phyloP scores from a whole-genome alignment of 768 basidiomycete species.

The Macrocybe gigantea region DNA sequence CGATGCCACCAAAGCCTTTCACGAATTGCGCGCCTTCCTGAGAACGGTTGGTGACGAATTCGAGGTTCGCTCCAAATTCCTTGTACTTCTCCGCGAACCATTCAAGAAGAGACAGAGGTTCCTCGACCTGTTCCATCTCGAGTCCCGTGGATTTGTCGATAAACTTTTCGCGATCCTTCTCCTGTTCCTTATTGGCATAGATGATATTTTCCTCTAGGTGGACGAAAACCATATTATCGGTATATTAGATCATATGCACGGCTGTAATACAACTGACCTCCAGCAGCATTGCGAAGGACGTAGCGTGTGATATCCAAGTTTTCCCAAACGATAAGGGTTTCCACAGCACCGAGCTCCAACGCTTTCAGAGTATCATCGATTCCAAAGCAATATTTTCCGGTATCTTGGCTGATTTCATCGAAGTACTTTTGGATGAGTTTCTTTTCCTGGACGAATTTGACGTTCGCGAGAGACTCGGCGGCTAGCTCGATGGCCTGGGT shows the following conservation, averaged over 20 bases:
- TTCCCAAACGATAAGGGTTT: conserved; percentile 98
- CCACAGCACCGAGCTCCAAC: conserved; percentile 92
- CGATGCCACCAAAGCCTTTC: conserved; percentile 98
- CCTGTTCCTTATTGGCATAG: conserved; percentile 74
- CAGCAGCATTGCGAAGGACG: conserved; percentile 85
- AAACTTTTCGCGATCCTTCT: conserved; percentile 94
- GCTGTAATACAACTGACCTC: conserved; percentile 42
- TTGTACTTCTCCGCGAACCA: conserved; percentile 99
- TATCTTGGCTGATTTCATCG: conserved; percentile 98
- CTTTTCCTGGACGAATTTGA: conserved; percentile 99
- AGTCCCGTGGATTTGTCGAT: conserved; percentile 88
- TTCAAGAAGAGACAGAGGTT: conserved; percentile 86
- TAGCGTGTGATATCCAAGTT: conserved; percentile 90
- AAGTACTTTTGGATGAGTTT: conserved; percentile 97
- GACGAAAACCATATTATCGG: not conserved
- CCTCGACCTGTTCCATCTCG: conserved; percentile 89
- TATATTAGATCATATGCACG: not conserved
- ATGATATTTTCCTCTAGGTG: conserved; percentile 74
- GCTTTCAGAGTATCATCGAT: conserved; percentile 95
- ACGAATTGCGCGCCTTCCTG: conserved; percentile 98
- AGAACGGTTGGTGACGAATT: conserved; percentile 93
- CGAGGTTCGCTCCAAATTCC: conserved; percentile 92
- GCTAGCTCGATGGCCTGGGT: conserved; percentile 91
- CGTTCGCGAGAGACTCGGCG: conserved; percentile 92
- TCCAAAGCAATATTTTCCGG: conserved; percentile 95